A percentile compares a stretch with the other conserved stretches of the same genome.
Conservation (phyloP, 176 grass and related monocot species). For the Eremochloa ophiuroides region DNA sequence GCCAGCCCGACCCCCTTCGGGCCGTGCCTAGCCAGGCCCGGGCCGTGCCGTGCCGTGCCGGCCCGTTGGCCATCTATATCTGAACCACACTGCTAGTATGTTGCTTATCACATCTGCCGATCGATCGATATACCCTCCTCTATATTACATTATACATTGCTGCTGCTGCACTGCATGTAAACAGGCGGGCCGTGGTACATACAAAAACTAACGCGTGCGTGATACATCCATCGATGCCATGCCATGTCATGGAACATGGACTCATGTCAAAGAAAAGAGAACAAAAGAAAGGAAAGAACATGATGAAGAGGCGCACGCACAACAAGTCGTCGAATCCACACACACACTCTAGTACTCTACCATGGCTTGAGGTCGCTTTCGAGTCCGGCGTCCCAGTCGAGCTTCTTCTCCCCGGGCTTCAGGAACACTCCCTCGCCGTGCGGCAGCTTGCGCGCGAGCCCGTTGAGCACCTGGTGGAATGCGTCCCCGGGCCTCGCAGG, state of each 20-base stretch:
- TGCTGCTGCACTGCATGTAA: neutral
- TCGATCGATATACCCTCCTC: no score
- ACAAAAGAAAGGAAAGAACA: neutral
- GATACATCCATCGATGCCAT: neutral
- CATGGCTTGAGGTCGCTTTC: constrained; percentile 50
- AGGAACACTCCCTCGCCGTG: constrained; percentile 42
- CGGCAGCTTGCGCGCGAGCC: constrained; percentile 64
- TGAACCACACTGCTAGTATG: no score
- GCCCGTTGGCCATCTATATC: no score
- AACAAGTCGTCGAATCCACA: no score
- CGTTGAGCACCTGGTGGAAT: constrained; percentile 64
- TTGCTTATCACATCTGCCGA: no score
- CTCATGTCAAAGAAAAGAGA: neutral
- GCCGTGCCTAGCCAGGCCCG: no score
- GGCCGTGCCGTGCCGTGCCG: no score
- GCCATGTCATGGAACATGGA: no score
- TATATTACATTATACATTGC: no score
- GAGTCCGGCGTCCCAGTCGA: constrained; percentile 53
- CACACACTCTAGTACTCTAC: no score
- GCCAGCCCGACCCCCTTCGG: no score
- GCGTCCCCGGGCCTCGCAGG: constrained; percentile 55
- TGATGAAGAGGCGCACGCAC: neutral
- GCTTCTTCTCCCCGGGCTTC: constrained; percentile 26
- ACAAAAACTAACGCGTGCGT: constrained; percentile 2
- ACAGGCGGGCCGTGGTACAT: neutral